Evolutionary conservation across 768 basidiomycete species (phyloP), one percentile per base, ranked within the genome.

Genomic region (Macrolepiota fuliginosa): DNA sequence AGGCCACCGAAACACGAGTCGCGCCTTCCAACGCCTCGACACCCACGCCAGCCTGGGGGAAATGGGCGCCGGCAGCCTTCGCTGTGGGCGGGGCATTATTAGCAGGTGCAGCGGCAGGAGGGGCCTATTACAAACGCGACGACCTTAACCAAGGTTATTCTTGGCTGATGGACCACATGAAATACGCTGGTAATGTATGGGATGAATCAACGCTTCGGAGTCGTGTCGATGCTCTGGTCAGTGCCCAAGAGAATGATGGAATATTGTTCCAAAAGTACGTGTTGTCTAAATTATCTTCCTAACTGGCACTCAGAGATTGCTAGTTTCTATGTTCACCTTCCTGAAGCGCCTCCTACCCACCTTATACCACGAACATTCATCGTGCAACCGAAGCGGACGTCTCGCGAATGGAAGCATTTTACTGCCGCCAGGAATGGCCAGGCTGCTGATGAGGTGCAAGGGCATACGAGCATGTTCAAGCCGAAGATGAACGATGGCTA

Each of bases 381-480:
- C 39, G 79, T 93, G 39, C 78, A 94, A 2, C 95, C 95, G 2
- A 79, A 79, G 62, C 72, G 78, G 24, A 74, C 76, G 29, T 77
- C 83, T 17, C 77, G 77, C 24, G 73, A 80, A 50, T 77, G 77
- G 56, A 64, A 79, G 4, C 79, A 84, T 69, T 96, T 92, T 69
- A 63, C 82, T 12, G 82, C 88, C 17, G 82, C 86, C 2, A 78
- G 77, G 32, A 97, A 96, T 66, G 81, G 77, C 3, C 70, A 88
- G 25, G 90, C 88, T 0, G 62, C 79, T 24, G 90, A 94, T 68
- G 94, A 96, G 72, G 74, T 96, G 9, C 79, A 88, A 62, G 94
- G 92, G 5, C 95, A 98, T 70, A 91, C 85, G 37, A 88, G 88
- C 36, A 96, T 98, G 90, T 98, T 97, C 74, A 81, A 82, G 61